phyloP scores from a whole-genome alignment of 1,139 yeast genomes.

The Geotrichum siamense region DNA sequence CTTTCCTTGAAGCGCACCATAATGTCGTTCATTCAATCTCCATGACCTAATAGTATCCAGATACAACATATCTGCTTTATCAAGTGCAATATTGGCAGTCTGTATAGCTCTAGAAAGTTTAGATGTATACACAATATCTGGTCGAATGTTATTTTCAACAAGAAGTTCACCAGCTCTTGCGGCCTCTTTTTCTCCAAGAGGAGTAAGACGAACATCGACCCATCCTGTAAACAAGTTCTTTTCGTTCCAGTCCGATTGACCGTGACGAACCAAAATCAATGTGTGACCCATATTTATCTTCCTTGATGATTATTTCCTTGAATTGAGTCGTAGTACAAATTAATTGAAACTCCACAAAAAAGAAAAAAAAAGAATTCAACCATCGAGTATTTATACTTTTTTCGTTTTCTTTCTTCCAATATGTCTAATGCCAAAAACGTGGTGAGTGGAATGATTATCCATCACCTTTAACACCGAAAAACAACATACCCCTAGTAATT shows the following conservation, averaged over 20 bases:
- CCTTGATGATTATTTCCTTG: too few relatives aligned
- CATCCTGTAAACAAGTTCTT: slow-evolving; percentile 98
- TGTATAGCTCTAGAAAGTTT: slow-evolving; percentile 92
- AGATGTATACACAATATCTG: slow-evolving; percentile 88
- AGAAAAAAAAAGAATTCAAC: too few relatives aligned
- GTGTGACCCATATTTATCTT: slow-evolving; percentile 27
- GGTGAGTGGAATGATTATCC: too few relatives aligned
- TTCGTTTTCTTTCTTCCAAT: neutral
- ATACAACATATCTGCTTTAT: slow-evolving; percentile 81
- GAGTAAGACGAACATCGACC: slow-evolving; percentile 91
- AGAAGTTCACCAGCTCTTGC: slow-evolving; percentile 87
- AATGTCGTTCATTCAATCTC: slow-evolving; percentile 98
- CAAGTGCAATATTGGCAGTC: slow-evolving; percentile 94
- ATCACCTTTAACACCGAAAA: too few relatives aligned
- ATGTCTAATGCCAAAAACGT: neutral
- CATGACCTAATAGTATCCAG: slow-evolving; percentile 92
- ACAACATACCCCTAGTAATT: too few relatives aligned
- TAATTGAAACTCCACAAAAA: too few relatives aligned
- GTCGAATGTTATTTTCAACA: slow-evolving; percentile 77
- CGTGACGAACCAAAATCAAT: slow-evolving; percentile 60
- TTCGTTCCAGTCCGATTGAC: slow-evolving; percentile 98
- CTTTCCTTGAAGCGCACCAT: slow-evolving; percentile 98
- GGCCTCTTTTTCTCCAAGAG: slow-evolving; percentile 84
- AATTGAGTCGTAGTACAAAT: too few relatives aligned
- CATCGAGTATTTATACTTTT: slow-evolving; percentile 8